Base-by-base conservation (phyloP, 371 early-diverging fungal species). In the Mucor sp. region DNA sequence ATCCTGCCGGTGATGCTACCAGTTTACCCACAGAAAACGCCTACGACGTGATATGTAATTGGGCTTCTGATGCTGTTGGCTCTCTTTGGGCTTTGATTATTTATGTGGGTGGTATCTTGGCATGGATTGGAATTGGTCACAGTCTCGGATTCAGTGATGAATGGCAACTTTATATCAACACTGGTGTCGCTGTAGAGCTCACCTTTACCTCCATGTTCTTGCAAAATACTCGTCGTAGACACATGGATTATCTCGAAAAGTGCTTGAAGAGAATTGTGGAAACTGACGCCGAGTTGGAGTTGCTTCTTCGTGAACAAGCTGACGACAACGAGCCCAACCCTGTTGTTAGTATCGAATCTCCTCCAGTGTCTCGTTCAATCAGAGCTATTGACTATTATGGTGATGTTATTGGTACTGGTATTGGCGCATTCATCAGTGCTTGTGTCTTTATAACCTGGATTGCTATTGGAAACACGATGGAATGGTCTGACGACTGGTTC, bases 91-190 rank as follows among this genome's bases (percentile, higher is more conserved):
- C 66, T 12, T 43, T 65, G 11, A 17, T 58, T 5, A 17, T 69
- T 12, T 72, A 61, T 33, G 50, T 62, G 32, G 56, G 56, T 55
- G 72, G 72, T 32, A 55, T 72, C 7, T 17, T 72, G 23, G 69
- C 48, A 6, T 72, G 72, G 72, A 30, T 72, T 39, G 61, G 59
- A 30, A 15, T 72, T 28, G 72, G 72, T 14, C 35, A 55, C 27
- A 43, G 28, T 33, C 56, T 69, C 19, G 65, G 33, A n/a, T 72
- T 35, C 30, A 58, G 57, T 50, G 62, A 72, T 62, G 33, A 41
- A 28, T 72, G 72, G 72, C 72, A 72, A 27, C 62, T 72, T 5
- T 72, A 72, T 57, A 64, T 64, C n/a, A 71, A 71, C 43, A 63
- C 72, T 60, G 72, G 58, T 58, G 69, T 69, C 44, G 70, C 72